Evolutionary conservation across 2,329 filamentous ascomycete genomes (phyloP), one percentile per base, ranked within the genome.

Genomic region (Amylocarpus encephaloides): DNA sequence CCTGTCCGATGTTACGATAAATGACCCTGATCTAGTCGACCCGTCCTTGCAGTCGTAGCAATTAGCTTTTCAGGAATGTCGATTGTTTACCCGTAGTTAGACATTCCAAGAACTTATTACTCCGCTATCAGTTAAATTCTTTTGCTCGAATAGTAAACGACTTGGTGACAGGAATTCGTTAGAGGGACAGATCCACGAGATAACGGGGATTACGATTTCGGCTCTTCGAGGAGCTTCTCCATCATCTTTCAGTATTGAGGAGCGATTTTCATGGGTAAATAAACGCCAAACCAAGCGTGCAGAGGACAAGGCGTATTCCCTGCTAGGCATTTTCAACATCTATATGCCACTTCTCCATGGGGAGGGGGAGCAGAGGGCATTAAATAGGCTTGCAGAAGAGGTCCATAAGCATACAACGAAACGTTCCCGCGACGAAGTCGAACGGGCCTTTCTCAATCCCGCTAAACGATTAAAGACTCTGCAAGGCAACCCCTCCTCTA

Each of bases 241-340:
- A 10, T 49, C 46, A n/a, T 2, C 46, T 16, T 50, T 54, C 13
- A 46, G 16, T 18, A 19, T 51, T 33, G 39, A 47, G 13, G 54
- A 56, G 32, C 45, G 48, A 22, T 32, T 73, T 67, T 67, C 66
- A 1, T 73, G 70, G 71, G 69, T 68, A 2, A 60, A 66, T 1
- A 46, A 59, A 3, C 62, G 71, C 0, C 26, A 58, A 2, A 71
- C 70, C 0, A 66, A 61, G 0, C 55, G 67, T 5, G 15, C 49
- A 0, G 72, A 75, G 46, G n/a, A n/a, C n/a, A n/a, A n/a, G 73
- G 72, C 0, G n/a, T n/a, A n/a, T n/a, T n/a, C n/a, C n/a, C n/a
- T n/a, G n/a, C n/a, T n/a, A n/a, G n/a, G n/a, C n/a, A 63, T 75
- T 0, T 75, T 75, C 26, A 62, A 62, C 1, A 12, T 41, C 39